phyloP scores from a whole-genome alignment of 179 eudicot genomes.

The Camellia oleifera region DNA sequence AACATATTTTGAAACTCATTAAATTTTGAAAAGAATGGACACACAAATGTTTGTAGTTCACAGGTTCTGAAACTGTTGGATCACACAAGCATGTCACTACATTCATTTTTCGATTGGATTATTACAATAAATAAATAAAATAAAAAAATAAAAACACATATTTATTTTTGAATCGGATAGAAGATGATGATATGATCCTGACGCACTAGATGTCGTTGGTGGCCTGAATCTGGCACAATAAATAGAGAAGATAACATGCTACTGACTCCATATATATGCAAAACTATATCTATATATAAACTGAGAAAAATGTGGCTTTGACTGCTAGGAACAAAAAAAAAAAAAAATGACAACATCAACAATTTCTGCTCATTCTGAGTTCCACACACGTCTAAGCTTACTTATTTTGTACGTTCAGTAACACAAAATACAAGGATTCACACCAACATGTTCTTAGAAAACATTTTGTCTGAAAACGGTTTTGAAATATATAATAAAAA shows the following conservation, averaged over 20 bases:
- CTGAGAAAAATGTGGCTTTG: background rate
- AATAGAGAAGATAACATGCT: background rate
- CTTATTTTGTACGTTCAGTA: background rate
- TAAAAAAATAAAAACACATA: too few relatives aligned
- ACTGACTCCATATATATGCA: background rate
- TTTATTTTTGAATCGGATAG: background rate
- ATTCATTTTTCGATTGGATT: too few relatives aligned
- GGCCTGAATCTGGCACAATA: background rate
- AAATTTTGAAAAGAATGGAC: too few relatives aligned
- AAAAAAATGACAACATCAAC: background rate
- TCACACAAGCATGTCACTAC: too few relatives aligned
- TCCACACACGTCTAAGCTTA: constrained; percentile 4
- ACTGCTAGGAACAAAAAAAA: background rate
- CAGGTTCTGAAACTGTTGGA: too few relatives aligned
- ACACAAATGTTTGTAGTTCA: too few relatives aligned
- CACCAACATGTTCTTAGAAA: background rate
- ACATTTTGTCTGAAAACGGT: background rate
- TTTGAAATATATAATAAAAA: background rate
- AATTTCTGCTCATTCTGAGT: too few relatives aligned
- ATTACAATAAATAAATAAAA: too few relatives aligned
- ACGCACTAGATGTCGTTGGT: background rate
- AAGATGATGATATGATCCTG: background rate
- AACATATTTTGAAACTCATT: too few relatives aligned
- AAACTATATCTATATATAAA: too few relatives aligned
- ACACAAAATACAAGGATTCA: background rate